These are phyloP conservation scores for Dryadomyces sulphureus DNA, from an alignment of 2,329 filamentous ascomycete species.

Conservation along the genomic window DNA sequence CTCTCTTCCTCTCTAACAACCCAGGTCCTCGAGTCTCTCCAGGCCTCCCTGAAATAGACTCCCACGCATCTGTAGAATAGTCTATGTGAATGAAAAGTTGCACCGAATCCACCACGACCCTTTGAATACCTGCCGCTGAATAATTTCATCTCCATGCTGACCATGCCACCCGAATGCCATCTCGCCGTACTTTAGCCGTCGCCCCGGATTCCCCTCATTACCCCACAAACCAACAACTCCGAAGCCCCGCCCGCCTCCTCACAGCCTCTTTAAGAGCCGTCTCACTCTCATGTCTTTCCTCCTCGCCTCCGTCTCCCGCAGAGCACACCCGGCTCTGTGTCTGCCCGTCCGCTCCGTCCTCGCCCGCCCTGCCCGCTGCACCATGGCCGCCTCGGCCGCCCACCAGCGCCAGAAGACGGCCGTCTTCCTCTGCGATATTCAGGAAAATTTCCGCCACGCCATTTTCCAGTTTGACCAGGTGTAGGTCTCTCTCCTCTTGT, in stretches of 20 bases:
- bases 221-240: not conserved
- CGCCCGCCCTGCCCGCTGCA: not conserved
- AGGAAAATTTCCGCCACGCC: constrained; percentile 76
- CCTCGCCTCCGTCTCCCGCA: no score
- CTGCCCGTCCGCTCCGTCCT: not conserved
- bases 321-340: not conserved
- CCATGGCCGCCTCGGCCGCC: constrained; percentile 1
- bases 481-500: constrained; percentile 25
- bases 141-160: no score
- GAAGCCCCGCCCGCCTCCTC: no score
- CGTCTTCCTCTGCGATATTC: constrained; percentile 70
- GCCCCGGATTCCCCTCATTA: no score
- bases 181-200: no score
- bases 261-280: no score
- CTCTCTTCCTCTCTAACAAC: not conserved
- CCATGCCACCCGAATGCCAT: no score
- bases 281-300: no score
- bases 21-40: constrained; percentile 71
- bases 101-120: no score
- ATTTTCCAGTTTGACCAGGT: constrained; percentile 80
- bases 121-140: no score
- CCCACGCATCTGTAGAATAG: no score
- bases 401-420: constrained; percentile 16
- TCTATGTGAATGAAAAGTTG: no score
- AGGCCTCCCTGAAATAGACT: constrained; percentile 63